These are phyloP conservation scores for Plantago lanceolata DNA, from an alignment of 305 asterid genomes.

Conservation along the genomic window DNA sequence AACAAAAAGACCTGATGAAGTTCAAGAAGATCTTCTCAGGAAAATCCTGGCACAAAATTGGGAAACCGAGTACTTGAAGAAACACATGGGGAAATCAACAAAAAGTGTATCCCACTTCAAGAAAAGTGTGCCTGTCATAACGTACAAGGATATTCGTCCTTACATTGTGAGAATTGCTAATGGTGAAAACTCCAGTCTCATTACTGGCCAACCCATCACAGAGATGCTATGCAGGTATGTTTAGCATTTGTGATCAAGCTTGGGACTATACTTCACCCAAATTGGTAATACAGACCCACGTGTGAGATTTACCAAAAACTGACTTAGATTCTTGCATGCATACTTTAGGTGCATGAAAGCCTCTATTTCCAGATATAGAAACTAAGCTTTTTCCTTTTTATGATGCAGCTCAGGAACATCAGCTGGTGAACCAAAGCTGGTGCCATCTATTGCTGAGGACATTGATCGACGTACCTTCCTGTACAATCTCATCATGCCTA, in stretches of 20 bases:
- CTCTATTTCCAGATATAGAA: background rate
- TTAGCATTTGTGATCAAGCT: background rate
- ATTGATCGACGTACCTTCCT: slow-evolving; percentile 64
- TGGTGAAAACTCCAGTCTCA: slow-evolving; percentile 51
- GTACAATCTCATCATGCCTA: slow-evolving; percentile 72
- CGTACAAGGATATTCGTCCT: slow-evolving; percentile 55
- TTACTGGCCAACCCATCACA: slow-evolving; percentile 49
- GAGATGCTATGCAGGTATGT: slow-evolving; percentile 70
- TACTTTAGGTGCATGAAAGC: background rate
- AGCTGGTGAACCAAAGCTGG: slow-evolving; percentile 68
- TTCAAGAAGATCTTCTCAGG: slow-evolving; percentile 45
- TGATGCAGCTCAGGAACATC: slow-evolving; percentile 73
- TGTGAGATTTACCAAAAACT: background rate
- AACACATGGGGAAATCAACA: slow-evolving; percentile 30
- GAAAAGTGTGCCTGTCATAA: slow-evolving; percentile 42
- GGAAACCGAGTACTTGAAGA: slow-evolving; percentile 51
- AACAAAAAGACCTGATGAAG: slow-evolving; percentile 45
- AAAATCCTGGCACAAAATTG: slow-evolving; percentile 48
- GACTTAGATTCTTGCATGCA: background rate
- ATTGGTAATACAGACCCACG: background rate
- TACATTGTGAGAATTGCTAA: slow-evolving; percentile 53
- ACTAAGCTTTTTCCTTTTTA: background rate
- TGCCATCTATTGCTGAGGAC: slow-evolving; percentile 71
- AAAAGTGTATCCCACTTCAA: slow-evolving; percentile 36
- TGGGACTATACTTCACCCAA: slow-evolving; percentile 6